Base-by-base conservation (phyloP, 2,329 filamentous ascomycete species). In the Trichophaea hybrida region DNA sequence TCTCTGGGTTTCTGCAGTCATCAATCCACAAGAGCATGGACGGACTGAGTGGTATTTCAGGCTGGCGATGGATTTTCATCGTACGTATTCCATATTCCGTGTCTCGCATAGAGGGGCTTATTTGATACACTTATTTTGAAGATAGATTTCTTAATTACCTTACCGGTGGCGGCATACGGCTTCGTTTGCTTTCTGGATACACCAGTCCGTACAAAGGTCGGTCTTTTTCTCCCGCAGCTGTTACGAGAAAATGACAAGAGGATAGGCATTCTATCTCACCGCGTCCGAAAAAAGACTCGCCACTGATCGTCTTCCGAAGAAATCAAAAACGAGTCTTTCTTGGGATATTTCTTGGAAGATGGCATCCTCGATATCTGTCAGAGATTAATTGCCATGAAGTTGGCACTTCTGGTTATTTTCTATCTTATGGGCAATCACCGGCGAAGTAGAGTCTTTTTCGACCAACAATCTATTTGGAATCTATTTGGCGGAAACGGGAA, bases 31-130 rank as follows among this genome's bases (percentile, higher is more conserved):
- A 72, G 31, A 73, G 17, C 10, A 69, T 75, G 72, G 58, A 71
- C 17, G 72, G 71, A 6, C 59, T 69, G 2, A 62, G 60, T 2
- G 73, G 74, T 5, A 72, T 84, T n/a, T 72, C 72, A 1, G 81
- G 81, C 43, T 85, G 83, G 82, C 75, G 80, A 43, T 85, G 82
- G 82, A 84, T 84, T 71, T 84, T 84, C 69, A 76, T 72, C 15
- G 56, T 60, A 65, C 64, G 68, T 57, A 13, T 34, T 33, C 31
- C n/a, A 34, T 32, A 31, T 46, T 15, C 33, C n/a, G n/a, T n/a
- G n/a, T n/a, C n/a, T n/a, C n/a, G n/a, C n/a, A n/a, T n/a, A n/a
- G n/a, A n/a, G n/a, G n/a, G n/a, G n/a, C n/a, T n/a, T n/a, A n/a
- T n/a, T n/a, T n/a, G 13, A 8, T 48, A 17, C n/a, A 43, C 10